phyloP scores from a whole-genome alignment of 2,329 filamentous ascomycete genomes.

The Xylaria sp. region DNA sequence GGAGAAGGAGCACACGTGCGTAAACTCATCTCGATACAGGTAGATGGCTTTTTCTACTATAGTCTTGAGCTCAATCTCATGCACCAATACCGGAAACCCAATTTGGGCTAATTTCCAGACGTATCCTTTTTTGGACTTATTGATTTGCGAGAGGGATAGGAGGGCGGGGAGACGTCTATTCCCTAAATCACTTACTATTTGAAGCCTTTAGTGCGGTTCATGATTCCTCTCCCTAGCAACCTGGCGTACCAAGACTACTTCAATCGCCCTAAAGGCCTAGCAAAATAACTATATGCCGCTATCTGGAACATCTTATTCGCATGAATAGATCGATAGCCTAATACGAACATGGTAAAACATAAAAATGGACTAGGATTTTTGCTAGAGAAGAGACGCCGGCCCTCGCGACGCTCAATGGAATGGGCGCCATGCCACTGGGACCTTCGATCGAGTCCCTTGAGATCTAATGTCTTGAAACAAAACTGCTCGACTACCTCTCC shows the following conservation, averaged over 20 bases:
- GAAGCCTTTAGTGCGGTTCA: neutral
- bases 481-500: slow-evolving; percentile 11
- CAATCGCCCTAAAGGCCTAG: neutral
- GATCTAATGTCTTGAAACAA: slow-evolving; percentile 31
- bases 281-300: neutral
- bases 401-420: slow-evolving; percentile 16
- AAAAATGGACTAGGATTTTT: neutral
- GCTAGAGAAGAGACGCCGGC: neutral
- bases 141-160: neutral
- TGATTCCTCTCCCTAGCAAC: slow-evolving; percentile 4
- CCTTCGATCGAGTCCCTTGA: neutral
- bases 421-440: slow-evolving; percentile 2
- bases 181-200: neutral
- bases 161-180: neutral
- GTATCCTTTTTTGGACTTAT: neutral
- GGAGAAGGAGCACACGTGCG: slow-evolving; percentile 17
- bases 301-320: neutral
- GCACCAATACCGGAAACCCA: slow-evolving; percentile 22
- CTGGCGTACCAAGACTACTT: neutral
- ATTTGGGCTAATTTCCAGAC: neutral
- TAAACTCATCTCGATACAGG: slow-evolving; percentile 37
- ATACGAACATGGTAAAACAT: neutral
- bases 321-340: neutral
- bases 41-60: slow-evolving; percentile 36
- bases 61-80: slow-evolving; percentile 26